A percentile compares a stretch with the other conserved stretches of the same genome.
phyloP scores from a whole-genome alignment of 1,139 yeast genomes.

The Candida mesenterica region DNA sequence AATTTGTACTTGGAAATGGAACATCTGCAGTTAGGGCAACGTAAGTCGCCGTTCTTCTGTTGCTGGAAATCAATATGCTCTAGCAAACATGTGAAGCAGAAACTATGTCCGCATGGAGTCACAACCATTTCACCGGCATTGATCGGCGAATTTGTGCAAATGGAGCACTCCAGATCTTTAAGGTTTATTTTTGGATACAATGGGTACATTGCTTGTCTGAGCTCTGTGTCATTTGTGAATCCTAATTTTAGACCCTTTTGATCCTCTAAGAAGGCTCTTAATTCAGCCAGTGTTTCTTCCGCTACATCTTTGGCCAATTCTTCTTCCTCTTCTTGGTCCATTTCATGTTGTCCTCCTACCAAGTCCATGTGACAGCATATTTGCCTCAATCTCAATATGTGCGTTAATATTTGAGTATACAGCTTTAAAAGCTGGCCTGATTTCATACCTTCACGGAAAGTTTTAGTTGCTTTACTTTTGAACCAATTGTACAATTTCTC shows the following conservation, averaged over 20 bases:
- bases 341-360: constrained; percentile 45
- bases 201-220: constrained; percentile 29
- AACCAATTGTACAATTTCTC: constrained; percentile 66
- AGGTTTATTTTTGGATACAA: constrained; percentile 24
- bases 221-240: constrained; percentile 33
- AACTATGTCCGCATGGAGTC: constrained; percentile 80
- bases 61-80: constrained; percentile 61
- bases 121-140: constrained; percentile 54
- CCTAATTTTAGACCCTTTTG: constrained; percentile 19
- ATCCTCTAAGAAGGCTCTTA: constrained; percentile 15
- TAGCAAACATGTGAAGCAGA: constrained; percentile 70
- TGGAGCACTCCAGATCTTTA: constrained; percentile 74
- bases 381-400: constrained; percentile 80
- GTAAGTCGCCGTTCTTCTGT: constrained; percentile 26
- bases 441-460: constrained; percentile 61
- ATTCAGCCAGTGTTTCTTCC: constrained; percentile 13
- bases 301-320: constrained; percentile 14
- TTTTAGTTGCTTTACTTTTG: constrained; percentile 62
- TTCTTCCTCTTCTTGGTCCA: constrained; percentile 36
- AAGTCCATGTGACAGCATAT: constrained; percentile 82
- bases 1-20: constrained; percentile 42
- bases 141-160: constrained; percentile 72
- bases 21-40: constrained; percentile 63
- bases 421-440: constrained; percentile 71
- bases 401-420: constrained; percentile 79